A percentile compares a stretch with the other conserved stretches of the same genome.
Evolutionary conservation across 208 protist genomes (phyloP).

Genomic region (Leishmania major): DNA sequence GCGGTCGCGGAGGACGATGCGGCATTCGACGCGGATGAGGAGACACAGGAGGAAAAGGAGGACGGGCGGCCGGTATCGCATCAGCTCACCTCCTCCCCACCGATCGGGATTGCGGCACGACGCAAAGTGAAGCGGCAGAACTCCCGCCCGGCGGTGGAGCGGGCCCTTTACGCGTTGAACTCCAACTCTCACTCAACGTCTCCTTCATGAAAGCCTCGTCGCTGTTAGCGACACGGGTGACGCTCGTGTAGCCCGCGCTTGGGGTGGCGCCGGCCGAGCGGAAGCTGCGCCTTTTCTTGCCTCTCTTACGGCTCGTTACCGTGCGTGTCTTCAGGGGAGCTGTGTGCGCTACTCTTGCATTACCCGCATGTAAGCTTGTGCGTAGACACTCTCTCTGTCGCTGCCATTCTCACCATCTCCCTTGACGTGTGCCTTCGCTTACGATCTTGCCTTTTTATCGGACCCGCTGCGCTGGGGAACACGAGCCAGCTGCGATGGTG

Average conservation of each 20-base stretch:
- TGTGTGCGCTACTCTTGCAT: no score
- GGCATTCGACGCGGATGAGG: constrained; percentile 30
- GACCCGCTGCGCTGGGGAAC: neutral
- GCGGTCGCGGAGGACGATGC: constrained; percentile 27
- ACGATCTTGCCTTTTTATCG: neutral
- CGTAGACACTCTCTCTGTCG: neutral
- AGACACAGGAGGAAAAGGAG: constrained; percentile 9
- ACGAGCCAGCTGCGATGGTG: neutral
- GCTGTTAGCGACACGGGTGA: constrained; percentile 43
- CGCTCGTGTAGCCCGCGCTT: neutral
- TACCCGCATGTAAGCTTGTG: neutral
- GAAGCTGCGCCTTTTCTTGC: neutral
- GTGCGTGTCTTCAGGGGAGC: neutral
- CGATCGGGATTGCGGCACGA: constrained; percentile 61
- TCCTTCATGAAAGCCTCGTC: constrained; percentile 36
- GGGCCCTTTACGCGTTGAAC: constrained; percentile 56
- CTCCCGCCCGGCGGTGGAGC: constrained; percentile 49
- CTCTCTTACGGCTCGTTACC: neutral
- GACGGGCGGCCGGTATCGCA: constrained; percentile 5
- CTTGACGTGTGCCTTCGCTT: neutral
- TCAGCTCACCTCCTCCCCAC: constrained; percentile 18
- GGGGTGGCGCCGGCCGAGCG: neutral
- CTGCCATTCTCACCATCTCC: neutral
- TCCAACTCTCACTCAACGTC: constrained; percentile 51
- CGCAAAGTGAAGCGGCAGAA: constrained; percentile 49